These are phyloP conservation scores for Rhodotorula sp. DNA, from an alignment of 1,284 basidiomycete species.

Conservation along the genomic window DNA sequence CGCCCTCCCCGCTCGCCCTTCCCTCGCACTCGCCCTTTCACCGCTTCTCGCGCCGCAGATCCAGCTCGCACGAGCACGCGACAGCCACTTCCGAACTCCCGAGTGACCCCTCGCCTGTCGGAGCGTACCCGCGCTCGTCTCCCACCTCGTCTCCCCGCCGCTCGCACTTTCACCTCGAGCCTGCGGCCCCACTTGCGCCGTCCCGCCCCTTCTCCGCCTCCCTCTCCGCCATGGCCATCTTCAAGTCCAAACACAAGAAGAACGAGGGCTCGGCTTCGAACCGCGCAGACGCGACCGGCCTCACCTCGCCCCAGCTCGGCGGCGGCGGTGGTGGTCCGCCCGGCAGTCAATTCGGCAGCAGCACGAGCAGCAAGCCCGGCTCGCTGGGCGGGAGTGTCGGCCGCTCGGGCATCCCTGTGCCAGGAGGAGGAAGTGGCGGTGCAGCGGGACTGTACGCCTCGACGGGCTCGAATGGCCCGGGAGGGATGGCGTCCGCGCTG, in stretches of 20 bases:
- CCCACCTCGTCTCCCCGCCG: neutral
- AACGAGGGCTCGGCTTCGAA: slow-evolving; percentile 15
- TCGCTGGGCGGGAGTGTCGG: slow-evolving; percentile 19
- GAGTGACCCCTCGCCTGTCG: neutral
- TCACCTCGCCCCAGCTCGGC: neutral
- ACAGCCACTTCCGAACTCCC: too few species aligned
- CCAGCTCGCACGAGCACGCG: too few species aligned
- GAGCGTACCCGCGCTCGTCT: neutral
- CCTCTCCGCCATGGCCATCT: slow-evolving; percentile 29
- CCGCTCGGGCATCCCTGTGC: slow-evolving; percentile 2
- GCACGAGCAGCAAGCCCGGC: too few species aligned
- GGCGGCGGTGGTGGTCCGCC: neutral
- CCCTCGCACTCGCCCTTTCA: too few species aligned
- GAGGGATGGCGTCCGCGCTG: neutral
- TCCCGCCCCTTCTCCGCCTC: neutral
- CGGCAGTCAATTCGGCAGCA: too few species aligned
- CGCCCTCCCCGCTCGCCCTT: too few species aligned
- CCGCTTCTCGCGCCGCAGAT: too few species aligned
- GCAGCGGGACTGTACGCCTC: neutral
- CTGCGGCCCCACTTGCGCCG: neutral
- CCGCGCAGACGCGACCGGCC: slow-evolving; percentile 5
- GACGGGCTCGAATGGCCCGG: neutral
- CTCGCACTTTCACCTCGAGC: neutral
- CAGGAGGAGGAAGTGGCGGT: neutral
- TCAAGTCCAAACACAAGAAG: slow-evolving; percentile 34